Evolutionary conservation across 179 eudicot species (phyloP).

Genomic region (Silene vulgaris): DNA sequence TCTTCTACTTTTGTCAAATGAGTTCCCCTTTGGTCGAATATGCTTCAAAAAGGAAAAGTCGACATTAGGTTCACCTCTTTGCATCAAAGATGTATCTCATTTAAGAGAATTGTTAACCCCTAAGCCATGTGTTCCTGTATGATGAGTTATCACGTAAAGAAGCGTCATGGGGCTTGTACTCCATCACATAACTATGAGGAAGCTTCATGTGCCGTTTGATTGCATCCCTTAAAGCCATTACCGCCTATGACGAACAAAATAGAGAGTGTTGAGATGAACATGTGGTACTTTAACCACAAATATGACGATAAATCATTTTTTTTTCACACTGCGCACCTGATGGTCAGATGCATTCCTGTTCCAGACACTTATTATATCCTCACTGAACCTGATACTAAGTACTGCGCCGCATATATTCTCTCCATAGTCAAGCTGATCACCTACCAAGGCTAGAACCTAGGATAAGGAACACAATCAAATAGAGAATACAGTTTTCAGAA

Average conservation of each 20-base stretch:
- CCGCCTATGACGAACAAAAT: conserved; percentile 50
- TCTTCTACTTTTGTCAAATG: no score
- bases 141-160: conserved; percentile 93
- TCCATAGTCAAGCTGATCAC: conserved; percentile 87
- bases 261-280: background rate
- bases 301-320: background rate
- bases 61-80: no score
- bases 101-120: conserved; percentile 41
- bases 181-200: conserved; percentile 86
- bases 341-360: conserved; percentile 85
- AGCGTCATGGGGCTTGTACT: conserved; percentile 90
- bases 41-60: no score
- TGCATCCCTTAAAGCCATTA: conserved; percentile 79
- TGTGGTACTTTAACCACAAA: no score
- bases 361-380: conserved; percentile 92
- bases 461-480: background rate
- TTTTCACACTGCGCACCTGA: conserved; percentile 42
- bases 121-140: conserved; percentile 86
- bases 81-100: no score
- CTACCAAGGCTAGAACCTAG: conserved; percentile 82
- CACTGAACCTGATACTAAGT: conserved; percentile 74
- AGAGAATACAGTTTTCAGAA: background rate
- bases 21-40: no score
- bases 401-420: conserved; percentile 87
- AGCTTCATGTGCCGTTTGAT: conserved; percentile 88